Base-by-base conservation (phyloP, 2,329 filamentous ascomycete genomes). In the Taxawa tesnikishii region DNA sequence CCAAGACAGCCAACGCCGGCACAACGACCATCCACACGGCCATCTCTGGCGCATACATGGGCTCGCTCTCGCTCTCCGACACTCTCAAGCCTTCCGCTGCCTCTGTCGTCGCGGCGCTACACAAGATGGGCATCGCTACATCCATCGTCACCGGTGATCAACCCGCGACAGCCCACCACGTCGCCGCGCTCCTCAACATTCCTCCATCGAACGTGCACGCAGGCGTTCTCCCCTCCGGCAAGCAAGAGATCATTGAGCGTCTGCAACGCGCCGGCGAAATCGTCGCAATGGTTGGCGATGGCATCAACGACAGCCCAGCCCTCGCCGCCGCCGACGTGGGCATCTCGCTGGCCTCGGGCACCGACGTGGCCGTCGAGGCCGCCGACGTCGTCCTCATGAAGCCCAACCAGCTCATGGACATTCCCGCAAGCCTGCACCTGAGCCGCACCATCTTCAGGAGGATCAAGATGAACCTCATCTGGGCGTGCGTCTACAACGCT, bases 241-340 rank as follows among this genome's bases (percentile, higher is more conserved):
- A 98, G 54, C 87, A 92, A 53, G 65, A 70, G 16, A 92, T 96
- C 44, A 70, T 98, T 46, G 72, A 75, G 30, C 63, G 79, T 33
- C 69, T 96, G 12, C 84, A 94, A 59, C 63, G 67, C 0, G 57
- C 67, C 31, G 84, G 84, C 38, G 73, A 85, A 46, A 66, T 80
- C 30, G 83, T 96, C 15, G 90, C 83, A 44, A 98, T 98, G 90
- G 87, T 96, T 10, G 87, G 90, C 32, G 90, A 98, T 55, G 90
- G 90, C 26, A 94, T 98, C 69, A 98, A 98, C 58, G 90, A 98
- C 62, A 94, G 85, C 0, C 90, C 90, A 0, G 90, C 90, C 1
- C 73, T 98, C 8, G 90, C 85, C 1, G 93, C 85, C 1, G 87
- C 90, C 8, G 78, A 93, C 45, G 76, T 96, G 16, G 90, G 90